Conservation (phyloP, 768 basidiomycete genomes). For the Xerocomus potaroensis region DNA sequence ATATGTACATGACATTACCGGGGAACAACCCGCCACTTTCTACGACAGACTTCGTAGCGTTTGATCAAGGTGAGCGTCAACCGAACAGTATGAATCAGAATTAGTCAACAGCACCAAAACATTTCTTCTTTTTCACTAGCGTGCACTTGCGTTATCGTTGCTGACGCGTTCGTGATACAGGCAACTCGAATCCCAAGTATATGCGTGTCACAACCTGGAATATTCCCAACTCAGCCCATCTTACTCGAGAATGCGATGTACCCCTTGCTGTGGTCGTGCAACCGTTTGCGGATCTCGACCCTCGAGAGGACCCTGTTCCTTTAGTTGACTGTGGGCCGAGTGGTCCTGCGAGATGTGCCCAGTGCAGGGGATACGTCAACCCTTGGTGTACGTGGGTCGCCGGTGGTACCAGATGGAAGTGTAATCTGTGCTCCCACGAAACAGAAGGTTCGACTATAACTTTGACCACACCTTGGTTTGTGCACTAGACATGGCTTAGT, state of each 20-base stretch:
- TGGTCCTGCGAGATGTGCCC: constrained; percentile 81
- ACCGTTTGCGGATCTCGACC: constrained; percentile 81
- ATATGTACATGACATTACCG: constrained; percentile 61
- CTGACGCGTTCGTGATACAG: constrained; percentile 32
- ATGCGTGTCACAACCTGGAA: constrained; percentile 88
- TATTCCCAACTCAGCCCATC: constrained; percentile 72
- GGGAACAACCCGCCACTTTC: constrained; percentile 70
- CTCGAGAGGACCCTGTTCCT: constrained; percentile 76
- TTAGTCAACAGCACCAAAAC: background rate
- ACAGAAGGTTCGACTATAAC: constrained; percentile 65
- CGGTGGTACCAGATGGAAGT: constrained; percentile 84
- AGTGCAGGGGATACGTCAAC: constrained; percentile 89
- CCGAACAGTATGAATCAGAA: background rate
- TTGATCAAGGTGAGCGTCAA: constrained; percentile 73
- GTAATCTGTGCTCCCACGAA: constrained; percentile 83
- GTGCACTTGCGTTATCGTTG: background rate
- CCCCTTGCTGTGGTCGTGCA: constrained; percentile 85
- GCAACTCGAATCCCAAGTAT: constrained; percentile 91
- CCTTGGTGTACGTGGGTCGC: constrained; percentile 87
- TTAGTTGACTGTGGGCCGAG: constrained; percentile 63
- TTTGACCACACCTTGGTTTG: constrained; percentile 5
- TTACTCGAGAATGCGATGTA: constrained; percentile 77
- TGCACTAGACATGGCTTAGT: constrained; percentile 43
- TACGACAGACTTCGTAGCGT: constrained; percentile 83
- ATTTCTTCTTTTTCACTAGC: background rate